These are phyloP conservation scores for Lagerstroemia speciosa DNA, from an alignment of 345 rosid species.

Conservation along the genomic window DNA sequence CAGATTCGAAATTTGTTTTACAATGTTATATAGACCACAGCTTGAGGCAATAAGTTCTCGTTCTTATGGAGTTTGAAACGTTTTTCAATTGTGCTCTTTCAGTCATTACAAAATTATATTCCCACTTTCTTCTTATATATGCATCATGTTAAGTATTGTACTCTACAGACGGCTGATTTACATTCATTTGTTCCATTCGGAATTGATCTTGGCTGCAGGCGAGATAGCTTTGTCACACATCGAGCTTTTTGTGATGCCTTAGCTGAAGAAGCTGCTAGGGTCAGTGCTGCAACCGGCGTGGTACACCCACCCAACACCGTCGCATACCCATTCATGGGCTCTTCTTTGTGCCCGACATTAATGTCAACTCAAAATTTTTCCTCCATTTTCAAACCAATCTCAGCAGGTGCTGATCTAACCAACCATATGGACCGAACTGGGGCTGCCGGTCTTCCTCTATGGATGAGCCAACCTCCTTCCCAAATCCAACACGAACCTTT, in stretches of 20 bases:
- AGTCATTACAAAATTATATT: too few species aligned
- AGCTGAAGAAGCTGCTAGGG: constrained; percentile 89
- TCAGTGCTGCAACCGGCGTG: constrained; percentile 59
- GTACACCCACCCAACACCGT: constrained; percentile 19
- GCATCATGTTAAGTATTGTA: too few species aligned
- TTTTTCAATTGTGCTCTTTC: too few species aligned
- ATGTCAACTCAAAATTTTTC: constrained; percentile 34
- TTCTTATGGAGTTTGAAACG: too few species aligned
- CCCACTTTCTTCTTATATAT: too few species aligned
- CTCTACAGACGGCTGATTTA: not conserved
- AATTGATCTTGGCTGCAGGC: too few species aligned
- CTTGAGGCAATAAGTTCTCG: too few species aligned
- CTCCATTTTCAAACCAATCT: constrained; percentile 47
- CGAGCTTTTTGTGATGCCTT: constrained; percentile 96
- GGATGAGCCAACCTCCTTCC: constrained; percentile 27
- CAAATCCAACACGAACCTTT: constrained; percentile 16
- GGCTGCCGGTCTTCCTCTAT: constrained; percentile 23
- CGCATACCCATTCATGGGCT: constrained; percentile 47
- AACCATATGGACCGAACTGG: not conserved
- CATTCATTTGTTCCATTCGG: not conserved
- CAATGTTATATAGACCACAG: not conserved
- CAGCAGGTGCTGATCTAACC: constrained; percentile 14
- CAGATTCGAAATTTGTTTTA: not conserved
- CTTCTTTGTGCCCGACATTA: constrained; percentile 21
- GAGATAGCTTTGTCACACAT: constrained; percentile 94